Percentiles rank a stretch among this genome's conserved stretches.
These are phyloP conservation scores for Alternaria solani DNA, from an alignment of 2,329 filamentous ascomycete genomes.

Conservation along the genomic window DNA sequence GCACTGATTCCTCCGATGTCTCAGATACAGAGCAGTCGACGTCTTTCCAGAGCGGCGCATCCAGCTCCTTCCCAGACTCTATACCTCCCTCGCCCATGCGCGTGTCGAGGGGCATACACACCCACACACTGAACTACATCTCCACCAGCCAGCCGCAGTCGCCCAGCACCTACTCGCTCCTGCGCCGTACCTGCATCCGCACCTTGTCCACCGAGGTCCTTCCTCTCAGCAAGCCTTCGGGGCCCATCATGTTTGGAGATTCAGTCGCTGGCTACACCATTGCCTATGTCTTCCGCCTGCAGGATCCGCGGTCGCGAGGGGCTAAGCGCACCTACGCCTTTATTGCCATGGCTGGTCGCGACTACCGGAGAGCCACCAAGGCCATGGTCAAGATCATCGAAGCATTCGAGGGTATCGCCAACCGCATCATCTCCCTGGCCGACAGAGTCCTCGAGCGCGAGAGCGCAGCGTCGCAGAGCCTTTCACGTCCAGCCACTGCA, in stretches of 20 bases:
- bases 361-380: slow-evolving; percentile 60
- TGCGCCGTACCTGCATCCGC: slow-evolving; percentile 66
- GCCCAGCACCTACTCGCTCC: slow-evolving; percentile 61
- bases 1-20: slow-evolving; percentile 47
- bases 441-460: slow-evolving; percentile 51
- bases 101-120: slow-evolving; percentile 55
- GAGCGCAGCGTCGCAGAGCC: slow-evolving; percentile 33
- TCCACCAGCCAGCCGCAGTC: slow-evolving; percentile 65
- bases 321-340: slow-evolving; percentile 65
- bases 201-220: slow-evolving; percentile 66
- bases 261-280: slow-evolving; percentile 65
- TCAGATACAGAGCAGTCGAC: slow-evolving; percentile 51
- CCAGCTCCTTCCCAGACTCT: slow-evolving; percentile 43
- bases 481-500: slow-evolving; percentile 40
- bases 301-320: slow-evolving; percentile 65
- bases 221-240: slow-evolving; percentile 64
- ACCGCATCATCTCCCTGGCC: slow-evolving; percentile 57
- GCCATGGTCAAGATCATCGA: slow-evolving; percentile 52
- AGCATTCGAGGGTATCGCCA: slow-evolving; percentile 63
- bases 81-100: slow-evolving; percentile 54
- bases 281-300: slow-evolving; percentile 66
- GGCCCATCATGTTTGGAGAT: slow-evolving; percentile 67
- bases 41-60: slow-evolving; percentile 44
- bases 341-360: slow-evolving; percentile 64
- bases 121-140: slow-evolving; percentile 65